Percentiles rank a stretch among this genome's conserved stretches.
These are phyloP conservation scores for Thecaphora frezii DNA, from an alignment of 1,284 basidiomycete species.

Conservation along the genomic window DNA sequence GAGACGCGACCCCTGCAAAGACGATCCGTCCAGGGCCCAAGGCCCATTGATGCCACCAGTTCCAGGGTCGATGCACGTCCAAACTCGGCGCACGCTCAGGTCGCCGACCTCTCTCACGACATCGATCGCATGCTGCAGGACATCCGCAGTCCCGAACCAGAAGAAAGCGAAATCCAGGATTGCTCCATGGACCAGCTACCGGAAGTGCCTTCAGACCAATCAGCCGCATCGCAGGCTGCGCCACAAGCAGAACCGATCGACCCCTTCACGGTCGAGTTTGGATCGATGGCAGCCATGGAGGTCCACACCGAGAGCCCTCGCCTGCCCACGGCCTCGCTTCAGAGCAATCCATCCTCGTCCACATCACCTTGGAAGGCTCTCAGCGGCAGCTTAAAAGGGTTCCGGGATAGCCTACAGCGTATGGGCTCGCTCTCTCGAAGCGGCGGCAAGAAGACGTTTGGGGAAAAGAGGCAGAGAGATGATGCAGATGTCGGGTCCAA, in stretches of 20 bases:
- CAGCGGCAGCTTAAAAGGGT: background rate
- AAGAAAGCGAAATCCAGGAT: background rate
- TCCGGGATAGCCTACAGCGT: background rate
- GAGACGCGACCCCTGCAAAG: background rate
- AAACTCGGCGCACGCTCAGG: background rate
- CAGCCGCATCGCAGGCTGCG: too few relatives aligned
- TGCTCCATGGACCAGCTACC: background rate
- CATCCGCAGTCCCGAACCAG: background rate
- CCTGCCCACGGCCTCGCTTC: background rate
- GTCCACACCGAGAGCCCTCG: background rate
- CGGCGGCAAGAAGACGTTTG: background rate
- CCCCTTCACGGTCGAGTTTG: background rate
- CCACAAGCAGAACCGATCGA: background rate
- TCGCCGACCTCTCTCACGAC: background rate
- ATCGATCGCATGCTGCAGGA: background rate
- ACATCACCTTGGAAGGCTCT: background rate
- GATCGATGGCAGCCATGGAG: background rate
- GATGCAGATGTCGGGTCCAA: slow-evolving; percentile 2
- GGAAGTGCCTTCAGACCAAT: too few relatives aligned
- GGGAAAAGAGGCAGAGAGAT: slow-evolving; percentile 1
- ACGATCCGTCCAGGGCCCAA: background rate
- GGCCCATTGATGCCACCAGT: background rate
- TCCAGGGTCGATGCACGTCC: background rate
- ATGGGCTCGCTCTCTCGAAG: background rate
- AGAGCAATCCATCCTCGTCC: background rate